Base-by-base conservation (phyloP, 352 stramenopile species). In the Globisporangium camurandrum region DNA sequence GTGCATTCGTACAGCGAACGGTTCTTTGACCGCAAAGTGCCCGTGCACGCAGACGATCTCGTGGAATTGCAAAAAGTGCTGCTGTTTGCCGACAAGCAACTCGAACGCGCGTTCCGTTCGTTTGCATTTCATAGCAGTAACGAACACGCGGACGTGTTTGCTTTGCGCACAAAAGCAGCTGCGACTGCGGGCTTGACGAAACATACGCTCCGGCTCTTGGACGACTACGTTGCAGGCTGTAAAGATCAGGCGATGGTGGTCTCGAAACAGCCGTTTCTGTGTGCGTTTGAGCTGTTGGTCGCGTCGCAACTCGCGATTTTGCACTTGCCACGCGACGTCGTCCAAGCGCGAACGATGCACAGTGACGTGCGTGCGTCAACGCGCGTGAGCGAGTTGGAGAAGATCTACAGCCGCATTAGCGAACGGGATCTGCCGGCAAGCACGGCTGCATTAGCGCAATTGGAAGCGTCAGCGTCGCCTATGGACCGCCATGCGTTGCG, bases 1-100 rank as follows among this genome's bases (percentile, higher is more conserved):
- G 39, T 71, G 27, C 69, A 85, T 66, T 86, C 78, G 27, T 79
- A 77, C 58, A 74, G 63, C 1, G 66, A 80, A 22, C 69, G 67
- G 17, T 83, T 86, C 50, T 69, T 67, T 38, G 68, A 77, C 27
- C 61, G 75, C 47, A 59, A 66, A 1, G 61, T 61, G 16, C 60
- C 22, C 16, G 64, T 86, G 34, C 55, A 66, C 43, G 62, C 59
- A 31, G 48, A 45, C 27, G 64, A 74, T 24, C 51, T 86, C 0
- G 60, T 71, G 22, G 69, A 84, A 17, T 52, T 90, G 17, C 65
- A 80, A 44, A 71, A 67, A 51, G 65, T 88, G 19, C 83, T 69
- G 20, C 22, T 70, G 17, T 79, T 69, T 22, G 71, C 80, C 9
- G 73, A 87, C 41, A 68, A 80, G 54, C 66, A 82, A 52, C 66